These are phyloP conservation scores for Fusarium subtropicale DNA, from an alignment of 2,329 filamentous ascomycete species.

Conservation along the genomic window DNA sequence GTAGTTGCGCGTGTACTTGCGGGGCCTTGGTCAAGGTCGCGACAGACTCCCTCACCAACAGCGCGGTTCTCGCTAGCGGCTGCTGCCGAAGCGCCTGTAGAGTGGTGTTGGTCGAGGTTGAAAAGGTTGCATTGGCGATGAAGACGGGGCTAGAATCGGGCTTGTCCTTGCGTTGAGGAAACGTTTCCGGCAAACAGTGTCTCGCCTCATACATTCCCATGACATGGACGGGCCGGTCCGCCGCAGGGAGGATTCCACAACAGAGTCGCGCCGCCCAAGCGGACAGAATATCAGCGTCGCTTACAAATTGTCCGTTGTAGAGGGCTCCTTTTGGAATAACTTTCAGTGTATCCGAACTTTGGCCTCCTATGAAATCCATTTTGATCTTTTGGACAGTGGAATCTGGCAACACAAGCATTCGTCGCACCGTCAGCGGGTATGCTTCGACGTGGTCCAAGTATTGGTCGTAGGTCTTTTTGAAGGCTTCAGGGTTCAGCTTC, in stretches of 20 bases:
- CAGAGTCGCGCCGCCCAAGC: slow-evolving; percentile 10
- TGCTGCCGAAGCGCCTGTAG: slow-evolving; percentile 3
- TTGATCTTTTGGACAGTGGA: background rate
- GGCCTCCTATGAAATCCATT: background rate
- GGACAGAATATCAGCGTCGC: slow-evolving; percentile 7
- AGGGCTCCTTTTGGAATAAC: slow-evolving; percentile 5
- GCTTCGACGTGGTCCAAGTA: slow-evolving; percentile 3
- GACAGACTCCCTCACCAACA: slow-evolving; percentile 7
- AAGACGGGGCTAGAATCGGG: slow-evolving; percentile 3
- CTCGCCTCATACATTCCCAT: slow-evolving; percentile 17
- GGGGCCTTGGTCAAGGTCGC: background rate
- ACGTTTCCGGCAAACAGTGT: slow-evolving; percentile 3
- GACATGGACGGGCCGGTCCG: slow-evolving; percentile 1
- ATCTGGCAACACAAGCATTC: slow-evolving; percentile 9
- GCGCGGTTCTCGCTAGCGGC: slow-evolving; percentile 10
- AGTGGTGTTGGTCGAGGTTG: slow-evolving; percentile 13
- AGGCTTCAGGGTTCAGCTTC: background rate
- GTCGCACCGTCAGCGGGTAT: background rate
- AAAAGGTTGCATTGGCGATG: slow-evolving; percentile 10
- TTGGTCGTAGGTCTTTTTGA: slow-evolving; percentile 6
- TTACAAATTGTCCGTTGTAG: slow-evolving; percentile 1
- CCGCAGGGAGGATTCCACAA: slow-evolving; percentile 3
- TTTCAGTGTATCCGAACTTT: background rate
- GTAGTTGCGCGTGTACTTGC: slow-evolving; percentile 2
- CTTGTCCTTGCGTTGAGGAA: slow-evolving; percentile 8